These are phyloP conservation scores for Ceratocystis cacaofunesta DNA, from an alignment of 2,329 filamentous ascomycete species.

Conservation along the genomic window DNA sequence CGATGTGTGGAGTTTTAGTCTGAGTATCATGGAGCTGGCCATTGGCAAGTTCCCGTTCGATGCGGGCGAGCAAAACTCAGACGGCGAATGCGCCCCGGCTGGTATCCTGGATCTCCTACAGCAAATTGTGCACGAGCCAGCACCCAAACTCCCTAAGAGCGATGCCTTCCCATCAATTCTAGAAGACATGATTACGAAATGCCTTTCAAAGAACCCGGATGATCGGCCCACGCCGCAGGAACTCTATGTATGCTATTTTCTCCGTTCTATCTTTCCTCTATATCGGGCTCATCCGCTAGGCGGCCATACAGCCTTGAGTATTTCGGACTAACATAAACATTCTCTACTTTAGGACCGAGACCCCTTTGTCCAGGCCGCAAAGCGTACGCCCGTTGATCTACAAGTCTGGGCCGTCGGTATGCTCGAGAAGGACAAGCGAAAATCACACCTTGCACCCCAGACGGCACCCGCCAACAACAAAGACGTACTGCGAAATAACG, in stretches of 20 bases:
- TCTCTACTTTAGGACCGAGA: conserved; percentile 56
- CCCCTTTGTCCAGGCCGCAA: conserved; percentile 88
- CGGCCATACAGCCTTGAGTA: too few relatives aligned
- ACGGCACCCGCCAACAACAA: conserved; percentile 53
- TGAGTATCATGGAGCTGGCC: conserved; percentile 90
- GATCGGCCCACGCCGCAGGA: conserved; percentile 84
- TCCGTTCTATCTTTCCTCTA: background rate
- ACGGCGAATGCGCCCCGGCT: conserved; percentile 69
- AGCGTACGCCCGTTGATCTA: conserved; percentile 87
- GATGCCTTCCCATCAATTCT: conserved; percentile 91
- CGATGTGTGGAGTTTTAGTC: conserved; percentile 95
- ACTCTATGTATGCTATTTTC: conserved; percentile 53
- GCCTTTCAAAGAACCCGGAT: conserved; percentile 76
- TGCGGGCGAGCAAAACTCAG: conserved; percentile 52
- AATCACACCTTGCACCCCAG: conserved; percentile 76
- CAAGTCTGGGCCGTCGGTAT: conserved; percentile 85
- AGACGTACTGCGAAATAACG: conserved; percentile 52
- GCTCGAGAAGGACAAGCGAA: conserved; percentile 90
- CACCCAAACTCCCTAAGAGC: conserved; percentile 85
- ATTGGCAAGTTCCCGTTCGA: conserved; percentile 96
- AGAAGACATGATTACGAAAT: conserved; percentile 95
- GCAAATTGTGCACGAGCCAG: conserved; percentile 92
- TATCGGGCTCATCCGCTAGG: too few relatives aligned
- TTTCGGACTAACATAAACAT: background rate
- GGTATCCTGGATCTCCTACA: conserved; percentile 92